Evolutionary conservation across 2,329 filamentous ascomycete genomes (phyloP), one percentile per base, ranked within the genome.

Genomic region (Alternaria dauci): DNA sequence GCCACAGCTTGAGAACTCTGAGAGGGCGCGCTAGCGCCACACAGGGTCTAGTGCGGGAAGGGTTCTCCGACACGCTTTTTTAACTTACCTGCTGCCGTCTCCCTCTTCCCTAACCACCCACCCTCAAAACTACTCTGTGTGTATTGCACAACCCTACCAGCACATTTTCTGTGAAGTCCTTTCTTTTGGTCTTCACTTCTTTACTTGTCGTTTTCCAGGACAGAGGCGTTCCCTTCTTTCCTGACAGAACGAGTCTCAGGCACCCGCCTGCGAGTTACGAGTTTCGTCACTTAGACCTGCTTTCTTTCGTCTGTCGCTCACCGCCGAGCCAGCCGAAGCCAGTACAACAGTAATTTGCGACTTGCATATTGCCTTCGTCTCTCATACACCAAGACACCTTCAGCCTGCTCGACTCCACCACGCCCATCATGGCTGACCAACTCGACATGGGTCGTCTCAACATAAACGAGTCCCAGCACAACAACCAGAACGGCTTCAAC

Each of bases 361-460:
- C 55, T 48, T 62, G 47, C 55, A 50, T 46, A 50, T 60, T 39
- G 52, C 52, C 46, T 39, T 26, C 58, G 23, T 47, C 58, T 26
- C 42, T 43, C 39, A 55, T 36, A 41, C 47, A 30, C 36, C 59
- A 38, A 52, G 39, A 50, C 58, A 30, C 39, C 53, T 42, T 50
- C 58, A 63, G 42, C 63, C 57, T 50, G 50, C 41, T 47, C 47
- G 14, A 43, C 38, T 18, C 42, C 58, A 48, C 63, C 60, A 59
- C 69, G 58, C 55, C 50, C 74, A 78, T 65, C 59, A 78, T 78
- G 76, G 76, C 76, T 76, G 76, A 78, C 60, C 89, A 94, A 84
- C 86, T 95, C 74, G 92, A 93, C 84, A 93, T 94, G 87, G 87
- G 85, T 78, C 88, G 88, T 78, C 84, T 94, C 75, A 89, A 83